Base-by-base conservation (phyloP, 306 rosid genomes). In the Aeschynomene evenia region DNA sequence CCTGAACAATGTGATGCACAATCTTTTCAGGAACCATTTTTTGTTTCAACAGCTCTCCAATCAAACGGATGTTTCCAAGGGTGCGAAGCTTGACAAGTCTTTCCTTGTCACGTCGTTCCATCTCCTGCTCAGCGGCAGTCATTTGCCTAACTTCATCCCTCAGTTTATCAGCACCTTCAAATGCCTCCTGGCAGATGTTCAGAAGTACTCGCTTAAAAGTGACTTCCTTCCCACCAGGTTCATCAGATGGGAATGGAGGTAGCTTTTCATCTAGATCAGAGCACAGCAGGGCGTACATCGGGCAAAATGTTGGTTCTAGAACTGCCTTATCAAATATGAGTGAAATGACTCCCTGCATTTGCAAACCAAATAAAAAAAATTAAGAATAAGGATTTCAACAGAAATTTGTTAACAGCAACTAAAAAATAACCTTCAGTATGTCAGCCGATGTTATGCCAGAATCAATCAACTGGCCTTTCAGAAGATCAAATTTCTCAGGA, bases 1-100 rank as follows among this genome's bases (percentile, higher is more conserved):
- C 99, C 93, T 77, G 82, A 70, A 91, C 99, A 81, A 95, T 95
- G 87, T 95, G 96, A 71, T 95, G 99, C 66, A 95, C 99, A 78
- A 95, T 87, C 88, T 48, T 95, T 68, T 86, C 97, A 63, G 97
- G 93, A 51, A 95, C 99, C 96, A 95, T 95, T 88, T 87, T 95
- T 81, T 91, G 99, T 87, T 89, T 95, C 79, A 95, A 80, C 66
- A 95, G 97, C 88, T 95, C 99, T 53, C 99, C 99, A 80, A 95
- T 95, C 74, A 95, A 81, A 28, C 95, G 91, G 62, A 95, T 89
- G 72, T 95, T 95, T 65, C 99, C 99, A 33, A 95, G 96, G 9
- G 99, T 95, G 20, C 97, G 97, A 57, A 95, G 77, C 79, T 95
- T 95, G 57, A 84, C 21, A 78, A 87, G 71, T 79, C 91, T 84